These are phyloP conservation scores for Moelleriella libera DNA, from an alignment of 2,329 filamentous ascomycete species.

Conservation along the genomic window DNA sequence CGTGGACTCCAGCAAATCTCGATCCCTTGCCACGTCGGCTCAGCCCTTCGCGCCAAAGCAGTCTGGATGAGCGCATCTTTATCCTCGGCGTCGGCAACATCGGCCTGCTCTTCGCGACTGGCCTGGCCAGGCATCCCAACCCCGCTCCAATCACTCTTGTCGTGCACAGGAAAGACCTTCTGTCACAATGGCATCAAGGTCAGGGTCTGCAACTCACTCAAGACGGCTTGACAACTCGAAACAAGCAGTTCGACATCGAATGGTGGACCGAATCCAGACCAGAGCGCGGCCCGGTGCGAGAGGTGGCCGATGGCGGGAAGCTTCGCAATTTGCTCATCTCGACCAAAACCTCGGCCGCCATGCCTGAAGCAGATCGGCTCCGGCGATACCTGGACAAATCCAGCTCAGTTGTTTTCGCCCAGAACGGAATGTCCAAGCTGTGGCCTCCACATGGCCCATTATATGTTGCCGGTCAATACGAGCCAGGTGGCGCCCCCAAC, in stretches of 20 bases:
- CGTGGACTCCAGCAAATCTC: conserved; percentile 19
- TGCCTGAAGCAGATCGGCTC: conserved; percentile 45
- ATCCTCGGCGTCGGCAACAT: conserved; percentile 72
- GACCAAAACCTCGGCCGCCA: conserved; percentile 57
- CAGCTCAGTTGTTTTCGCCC: conserved; percentile 69
- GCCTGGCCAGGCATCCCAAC: conserved; percentile 48
- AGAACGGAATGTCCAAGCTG: conserved; percentile 71
- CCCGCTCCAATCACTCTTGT: conserved; percentile 60
- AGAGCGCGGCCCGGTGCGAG: conserved; percentile 17
- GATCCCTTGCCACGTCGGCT: neutral
- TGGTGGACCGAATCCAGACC: conserved; percentile 37
- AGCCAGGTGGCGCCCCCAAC: conserved; percentile 33
- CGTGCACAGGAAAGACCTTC: conserved; percentile 45
- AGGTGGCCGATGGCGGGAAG: conserved; percentile 21
- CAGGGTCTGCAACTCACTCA: conserved; percentile 32
- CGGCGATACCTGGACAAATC: conserved; percentile 43
- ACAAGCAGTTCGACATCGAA: conserved; percentile 32
- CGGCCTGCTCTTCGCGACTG: conserved; percentile 64
- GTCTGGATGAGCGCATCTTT: conserved; percentile 43
- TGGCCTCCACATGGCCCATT: conserved; percentile 36
- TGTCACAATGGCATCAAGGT: conserved; percentile 29
- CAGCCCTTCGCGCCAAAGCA: neutral
- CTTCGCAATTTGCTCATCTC: conserved; percentile 67
- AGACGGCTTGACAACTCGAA: conserved; percentile 14
- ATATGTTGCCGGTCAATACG: conserved; percentile 28